Percentiles rank a stretch among this genome's conserved stretches.
Evolutionary conservation across 2,329 filamentous ascomycete genomes (phyloP).

Genomic region (Thermomyces lanuginosus): DNA sequence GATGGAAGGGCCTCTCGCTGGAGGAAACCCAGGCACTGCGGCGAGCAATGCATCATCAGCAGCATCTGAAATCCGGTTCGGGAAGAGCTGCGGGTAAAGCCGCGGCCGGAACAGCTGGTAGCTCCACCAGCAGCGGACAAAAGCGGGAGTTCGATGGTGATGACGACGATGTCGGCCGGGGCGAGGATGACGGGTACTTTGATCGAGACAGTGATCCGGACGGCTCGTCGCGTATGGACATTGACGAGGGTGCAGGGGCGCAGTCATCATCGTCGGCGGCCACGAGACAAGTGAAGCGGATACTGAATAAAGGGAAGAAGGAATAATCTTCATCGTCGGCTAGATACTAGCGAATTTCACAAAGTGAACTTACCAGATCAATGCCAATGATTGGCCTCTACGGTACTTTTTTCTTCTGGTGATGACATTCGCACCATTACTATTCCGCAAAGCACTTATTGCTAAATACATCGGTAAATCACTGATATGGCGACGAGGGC

Average conservation of each 20-base stretch:
- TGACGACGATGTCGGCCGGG: conserved; percentile 21
- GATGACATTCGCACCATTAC: no score
- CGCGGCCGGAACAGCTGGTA: neutral
- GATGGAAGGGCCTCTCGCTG: conserved; percentile 11
- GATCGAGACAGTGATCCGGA: conserved; percentile 16
- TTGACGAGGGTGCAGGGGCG: conserved; percentile 20
- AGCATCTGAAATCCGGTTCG: conserved; percentile 2
- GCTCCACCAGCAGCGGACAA: conserved; percentile 14
- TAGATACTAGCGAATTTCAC: no score
- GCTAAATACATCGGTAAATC: no score
- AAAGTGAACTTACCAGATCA: no score
- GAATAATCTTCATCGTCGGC: no score
- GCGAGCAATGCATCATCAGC: neutral
- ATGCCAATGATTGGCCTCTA: no score
- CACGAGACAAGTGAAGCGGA: conserved; percentile 19
- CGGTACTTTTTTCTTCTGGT: no score
- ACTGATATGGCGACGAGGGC: no score
- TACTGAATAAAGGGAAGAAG: conserved; percentile 20
- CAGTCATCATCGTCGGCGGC: conserved; percentile 5
- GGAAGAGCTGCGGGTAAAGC: conserved; percentile 4
- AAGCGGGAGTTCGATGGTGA: conserved; percentile 27
- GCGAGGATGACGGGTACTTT: conserved; percentile 23
- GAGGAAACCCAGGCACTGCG: conserved; percentile 5
- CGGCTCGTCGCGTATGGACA: conserved; percentile 20
- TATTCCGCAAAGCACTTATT: no score